phyloP scores from a whole-genome alignment of 1,284 basidiomycete species.

The Vanrija sp. region DNA sequence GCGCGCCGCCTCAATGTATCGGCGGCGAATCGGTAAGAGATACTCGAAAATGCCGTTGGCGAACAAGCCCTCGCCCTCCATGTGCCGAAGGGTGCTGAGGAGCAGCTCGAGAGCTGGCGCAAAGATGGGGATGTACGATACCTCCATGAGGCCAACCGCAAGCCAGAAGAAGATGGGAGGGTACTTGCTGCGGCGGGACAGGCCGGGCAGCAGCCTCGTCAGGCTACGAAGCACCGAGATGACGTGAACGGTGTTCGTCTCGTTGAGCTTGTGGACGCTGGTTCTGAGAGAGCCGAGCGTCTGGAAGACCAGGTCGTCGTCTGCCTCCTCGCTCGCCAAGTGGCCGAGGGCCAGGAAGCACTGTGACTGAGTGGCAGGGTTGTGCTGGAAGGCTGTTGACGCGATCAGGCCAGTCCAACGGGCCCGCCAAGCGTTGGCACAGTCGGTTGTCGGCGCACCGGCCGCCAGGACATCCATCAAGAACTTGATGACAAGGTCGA shows the following conservation, averaged over 20 bases:
- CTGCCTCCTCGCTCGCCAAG: slow-evolving; percentile 67
- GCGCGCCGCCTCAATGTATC: slow-evolving; percentile 63
- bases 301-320: slow-evolving; percentile 52
- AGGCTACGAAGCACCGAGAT: slow-evolving; percentile 84
- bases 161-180: slow-evolving; percentile 76
- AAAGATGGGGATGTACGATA: slow-evolving; percentile 69
- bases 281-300: slow-evolving; percentile 52
- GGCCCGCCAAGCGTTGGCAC: slow-evolving; percentile 86
- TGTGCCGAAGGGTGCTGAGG: slow-evolving; percentile 50
- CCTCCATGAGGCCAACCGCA: slow-evolving; percentile 72
- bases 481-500: slow-evolving; percentile 65
- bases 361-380: slow-evolving; percentile 81
- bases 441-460: slow-evolving; percentile 60
- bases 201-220: slow-evolving; percentile 67
- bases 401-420: slow-evolving; percentile 91
- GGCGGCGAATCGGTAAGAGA: slow-evolving; percentile 63
- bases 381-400: slow-evolving; percentile 87
- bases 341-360: slow-evolving; percentile 81
- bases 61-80: slow-evolving; percentile 53
- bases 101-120: slow-evolving; percentile 65
- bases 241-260: slow-evolving; percentile 53
- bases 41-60: slow-evolving; percentile 51
- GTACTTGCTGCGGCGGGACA: slow-evolving; percentile 67
- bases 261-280: slow-evolving; percentile 47
- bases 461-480: slow-evolving; percentile 64